These are phyloP conservation scores for Plasmodium gaboni DNA, from an alignment of 169 alveolate species.

Conservation along the genomic window DNA sequence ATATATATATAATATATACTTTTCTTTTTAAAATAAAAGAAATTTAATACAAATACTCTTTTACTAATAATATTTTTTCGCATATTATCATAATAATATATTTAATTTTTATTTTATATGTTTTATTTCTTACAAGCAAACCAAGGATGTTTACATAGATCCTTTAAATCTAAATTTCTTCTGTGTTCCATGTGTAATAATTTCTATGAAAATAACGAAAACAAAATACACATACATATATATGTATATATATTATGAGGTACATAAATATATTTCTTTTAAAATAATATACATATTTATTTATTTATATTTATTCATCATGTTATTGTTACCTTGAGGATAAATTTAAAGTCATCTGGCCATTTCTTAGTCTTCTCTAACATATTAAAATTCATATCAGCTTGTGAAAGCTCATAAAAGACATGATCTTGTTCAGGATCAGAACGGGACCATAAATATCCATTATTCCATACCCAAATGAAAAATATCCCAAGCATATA, in stretches of 20 bases:
- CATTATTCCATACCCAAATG: constrained; percentile 88
- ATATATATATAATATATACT: too few relatives aligned
- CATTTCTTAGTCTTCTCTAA: constrained; percentile 55
- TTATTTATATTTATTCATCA: neutral
- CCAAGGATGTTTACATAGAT: constrained; percentile 55
- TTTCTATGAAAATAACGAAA: constrained; percentile 5
- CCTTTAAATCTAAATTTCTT: constrained; percentile 45
- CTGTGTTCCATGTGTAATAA: constrained; percentile 44
- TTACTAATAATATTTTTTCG: too few relatives aligned
- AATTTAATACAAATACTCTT: too few relatives aligned
- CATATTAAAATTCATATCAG: constrained; percentile 54
- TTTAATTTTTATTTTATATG: neutral
- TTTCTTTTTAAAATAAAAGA: too few relatives aligned
- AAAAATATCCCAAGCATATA: constrained; percentile 76
- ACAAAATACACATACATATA: neutral
- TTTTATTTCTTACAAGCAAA: constrained; percentile 1
- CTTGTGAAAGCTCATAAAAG: constrained; percentile 43
- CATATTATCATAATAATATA: too few relatives aligned
- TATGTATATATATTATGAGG: neutral
- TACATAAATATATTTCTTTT: neutral
- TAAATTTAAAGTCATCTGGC: constrained; percentile 41
- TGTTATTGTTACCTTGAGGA: constrained; percentile 17
- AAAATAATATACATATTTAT: neutral
- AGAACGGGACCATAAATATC: constrained; percentile 86
- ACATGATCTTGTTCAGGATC: constrained; percentile 83